These are phyloP conservation scores for Tolypocladium tropicale DNA, from an alignment of 2,329 filamentous ascomycete genomes.

Conservation along the genomic window DNA sequence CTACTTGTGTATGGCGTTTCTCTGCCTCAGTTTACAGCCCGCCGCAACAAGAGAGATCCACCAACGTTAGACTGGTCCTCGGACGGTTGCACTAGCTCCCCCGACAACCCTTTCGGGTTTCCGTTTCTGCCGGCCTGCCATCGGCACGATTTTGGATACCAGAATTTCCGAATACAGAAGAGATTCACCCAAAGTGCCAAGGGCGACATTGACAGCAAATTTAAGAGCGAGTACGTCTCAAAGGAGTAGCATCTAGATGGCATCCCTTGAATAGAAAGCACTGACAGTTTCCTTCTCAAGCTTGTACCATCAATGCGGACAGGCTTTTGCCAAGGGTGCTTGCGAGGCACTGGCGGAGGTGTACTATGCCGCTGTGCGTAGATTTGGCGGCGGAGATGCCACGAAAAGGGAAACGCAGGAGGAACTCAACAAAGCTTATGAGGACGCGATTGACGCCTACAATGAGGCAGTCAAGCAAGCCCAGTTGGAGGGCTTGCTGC, in stretches of 20 bases:
- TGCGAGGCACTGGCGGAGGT: constrained; percentile 28
- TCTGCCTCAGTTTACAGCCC: constrained; percentile 29
- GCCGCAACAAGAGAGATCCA: constrained; percentile 29
- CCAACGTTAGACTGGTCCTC: constrained; percentile 28
- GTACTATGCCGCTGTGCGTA: constrained; percentile 27
- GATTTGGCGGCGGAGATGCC: constrained; percentile 23
- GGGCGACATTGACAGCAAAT: constrained; percentile 37
- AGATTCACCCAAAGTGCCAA: constrained; percentile 34
- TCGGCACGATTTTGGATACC: constrained; percentile 47
- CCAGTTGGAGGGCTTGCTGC: constrained; percentile 20
- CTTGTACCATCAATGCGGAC: constrained; percentile 25
- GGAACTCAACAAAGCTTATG: constrained; percentile 19
- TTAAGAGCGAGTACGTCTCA: constrained; percentile 29
- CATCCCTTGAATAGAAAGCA: background rate
- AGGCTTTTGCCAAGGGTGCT: constrained; percentile 6
- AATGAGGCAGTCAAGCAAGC: constrained; percentile 23
- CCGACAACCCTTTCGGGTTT: constrained; percentile 33
- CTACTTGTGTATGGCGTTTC: constrained; percentile 32
- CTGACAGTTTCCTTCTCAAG: constrained; percentile 10
- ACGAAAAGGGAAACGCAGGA: constrained; percentile 15
- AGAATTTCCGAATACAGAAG: constrained; percentile 38
- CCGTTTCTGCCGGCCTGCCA: constrained; percentile 34
- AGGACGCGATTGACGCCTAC: constrained; percentile 23
- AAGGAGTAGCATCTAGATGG: background rate
- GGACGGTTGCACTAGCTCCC: constrained; percentile 30